Evolutionary conservation across 768 basidiomycete species (phyloP).

Genomic region (Rhodotorula sphaerocarpa): DNA sequence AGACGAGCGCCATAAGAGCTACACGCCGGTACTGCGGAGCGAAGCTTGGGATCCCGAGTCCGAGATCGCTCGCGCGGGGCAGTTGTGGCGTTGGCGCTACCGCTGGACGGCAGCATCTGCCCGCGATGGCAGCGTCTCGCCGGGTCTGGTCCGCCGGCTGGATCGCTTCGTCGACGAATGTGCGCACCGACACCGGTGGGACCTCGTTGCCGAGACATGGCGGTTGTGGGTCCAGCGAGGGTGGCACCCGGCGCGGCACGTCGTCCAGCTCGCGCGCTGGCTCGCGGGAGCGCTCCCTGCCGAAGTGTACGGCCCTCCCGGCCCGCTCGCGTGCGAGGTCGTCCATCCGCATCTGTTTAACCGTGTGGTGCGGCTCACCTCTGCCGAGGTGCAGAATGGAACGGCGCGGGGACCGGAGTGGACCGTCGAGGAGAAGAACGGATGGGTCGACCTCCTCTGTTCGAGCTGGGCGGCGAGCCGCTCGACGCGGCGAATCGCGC

Average conservation of each 20-base stretch:
- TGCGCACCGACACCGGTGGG: constrained; percentile 10
- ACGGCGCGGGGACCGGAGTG: not conserved
- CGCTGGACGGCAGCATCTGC: not conserved
- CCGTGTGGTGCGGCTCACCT: not conserved
- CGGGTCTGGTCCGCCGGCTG: no score
- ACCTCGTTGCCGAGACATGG: not conserved
- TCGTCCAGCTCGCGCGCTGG: constrained; percentile 14
- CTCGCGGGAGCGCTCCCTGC: constrained; percentile 13
- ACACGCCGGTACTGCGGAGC: not conserved
- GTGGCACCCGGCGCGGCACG: not conserved
- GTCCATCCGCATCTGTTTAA: not conserved
- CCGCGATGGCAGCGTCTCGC: no score
- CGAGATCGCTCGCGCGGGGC: not conserved
- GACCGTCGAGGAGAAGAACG: not conserved
- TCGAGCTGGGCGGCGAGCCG: not conserved
- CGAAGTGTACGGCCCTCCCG: constrained; percentile 7
- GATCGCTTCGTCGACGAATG: not conserved
- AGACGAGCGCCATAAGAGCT: not conserved
- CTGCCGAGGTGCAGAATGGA: not conserved
- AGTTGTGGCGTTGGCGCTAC: not conserved
- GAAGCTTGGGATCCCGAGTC: not conserved
- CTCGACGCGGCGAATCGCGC: constrained; percentile 2
- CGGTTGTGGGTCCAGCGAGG: not conserved
- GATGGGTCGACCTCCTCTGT: constrained; percentile 2
- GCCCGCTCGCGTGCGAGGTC: not conserved